Evolutionary conservation across 371 early-diverging fungal species (phyloP).

Genomic region (Thermomucor indicae-seudaticae): DNA sequence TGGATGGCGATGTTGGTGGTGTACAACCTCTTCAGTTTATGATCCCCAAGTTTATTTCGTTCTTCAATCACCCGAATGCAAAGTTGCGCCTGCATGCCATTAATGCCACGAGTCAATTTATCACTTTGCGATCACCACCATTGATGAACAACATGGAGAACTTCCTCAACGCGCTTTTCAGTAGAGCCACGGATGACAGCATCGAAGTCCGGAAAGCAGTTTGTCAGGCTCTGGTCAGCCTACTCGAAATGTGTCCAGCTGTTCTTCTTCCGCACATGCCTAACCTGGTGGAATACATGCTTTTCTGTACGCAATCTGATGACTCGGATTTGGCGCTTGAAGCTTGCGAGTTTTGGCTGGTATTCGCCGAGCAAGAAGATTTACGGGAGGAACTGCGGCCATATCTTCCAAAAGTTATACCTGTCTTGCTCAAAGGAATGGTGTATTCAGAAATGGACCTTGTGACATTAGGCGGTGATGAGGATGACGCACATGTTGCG

Average conservation of each 20-base stretch:
- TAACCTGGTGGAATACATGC: constrained; percentile 88
- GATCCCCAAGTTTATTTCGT: constrained; percentile 82
- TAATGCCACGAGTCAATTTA: constrained; percentile 77
- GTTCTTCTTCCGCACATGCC: constrained; percentile 80
- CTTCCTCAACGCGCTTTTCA: constrained; percentile 78
- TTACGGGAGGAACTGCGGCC: constrained; percentile 76
- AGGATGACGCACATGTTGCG: constrained; percentile 82
- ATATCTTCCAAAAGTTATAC: constrained; percentile 77
- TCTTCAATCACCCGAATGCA: constrained; percentile 71
- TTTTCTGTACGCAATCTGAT: constrained; percentile 81
- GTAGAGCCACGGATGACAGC: constrained; percentile 75
- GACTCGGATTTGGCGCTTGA: constrained; percentile 86
- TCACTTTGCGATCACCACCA: constrained; percentile 62
- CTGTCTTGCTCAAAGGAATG: constrained; percentile 90
- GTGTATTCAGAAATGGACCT: constrained; percentile 92
- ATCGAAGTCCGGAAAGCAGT: constrained; percentile 83
- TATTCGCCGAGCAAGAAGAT: constrained; percentile 89
- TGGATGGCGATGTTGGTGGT: constrained; percentile 69
- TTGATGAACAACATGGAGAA: constrained; percentile 68
- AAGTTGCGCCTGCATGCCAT: constrained; percentile 77
- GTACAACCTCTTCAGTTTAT: constrained; percentile 75
- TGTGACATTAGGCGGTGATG: constrained; percentile 69
- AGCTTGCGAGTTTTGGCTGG: constrained; percentile 97
- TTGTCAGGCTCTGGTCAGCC: constrained; percentile 88
- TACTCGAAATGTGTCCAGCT: constrained; percentile 81